Base-by-base conservation (phyloP, 495 filamentous ascomycete species). In the Annulohypoxylon moriforme region DNA sequence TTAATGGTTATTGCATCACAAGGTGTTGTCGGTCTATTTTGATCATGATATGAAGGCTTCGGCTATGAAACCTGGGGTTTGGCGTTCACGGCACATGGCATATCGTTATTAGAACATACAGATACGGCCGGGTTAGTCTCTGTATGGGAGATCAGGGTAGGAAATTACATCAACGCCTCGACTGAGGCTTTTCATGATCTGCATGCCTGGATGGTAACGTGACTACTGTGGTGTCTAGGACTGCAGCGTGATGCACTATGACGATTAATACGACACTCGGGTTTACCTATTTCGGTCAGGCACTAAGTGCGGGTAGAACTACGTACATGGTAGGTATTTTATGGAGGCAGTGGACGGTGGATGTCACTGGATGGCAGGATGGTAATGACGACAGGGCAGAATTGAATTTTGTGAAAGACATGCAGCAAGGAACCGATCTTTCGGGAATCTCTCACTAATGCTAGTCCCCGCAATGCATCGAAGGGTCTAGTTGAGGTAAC, bases 1-100 rank as follows among this genome's bases (percentile, higher is more conserved):
- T 20, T 16, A 22, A 33, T 13, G 49, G 31, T 46, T 52, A 62
- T 73, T 73, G 71, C 71, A 73, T 73, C 31, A 67, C 25, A 67
- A 67, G 71, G 71, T 64, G 71, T 69, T 73, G 31, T 57, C 24
- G 71, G 71, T 55, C 27, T 53, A 61, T 33, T 36, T 66, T 22
- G 61, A 57, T 68, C 47, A 69, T 61, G 71, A 38, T 59, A 67
- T 57, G 29, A 22, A 61, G 2, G 71, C 4, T 53, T 62, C 44
- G 29, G 49, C 27, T 59, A 63, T n/a, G 66, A 57, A 44, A 44
- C 1, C 7, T 18, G 50, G 66, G 57, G 14, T 47, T 42, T 20
- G 56, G 66, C 42, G 66, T 69, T 69, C 63, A 33, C 10, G 66
- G 61, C 60, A 58, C 34, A 60, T 16, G 56, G 44, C 50, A 66